Evolutionary conservation across 495 filamentous ascomycete genomes (phyloP), one percentile per base, ranked within the genome.

Genomic region (Penicillium maclennaniae): DNA sequence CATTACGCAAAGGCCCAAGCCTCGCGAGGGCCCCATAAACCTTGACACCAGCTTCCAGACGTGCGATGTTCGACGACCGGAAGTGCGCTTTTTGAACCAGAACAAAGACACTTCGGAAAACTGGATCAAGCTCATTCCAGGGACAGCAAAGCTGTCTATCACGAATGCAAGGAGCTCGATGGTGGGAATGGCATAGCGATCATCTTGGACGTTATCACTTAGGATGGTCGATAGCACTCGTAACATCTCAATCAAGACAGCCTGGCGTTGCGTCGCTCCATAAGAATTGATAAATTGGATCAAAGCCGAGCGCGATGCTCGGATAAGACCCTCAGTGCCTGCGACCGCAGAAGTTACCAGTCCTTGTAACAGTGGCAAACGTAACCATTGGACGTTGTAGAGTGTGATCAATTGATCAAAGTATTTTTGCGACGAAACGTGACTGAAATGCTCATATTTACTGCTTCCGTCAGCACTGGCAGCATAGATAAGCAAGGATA

Each of bases 271-370:
- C 6, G 47, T 47, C 12, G 70, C 64, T 51, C 74, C 74, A 43
- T 77, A 72, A 3, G 39, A 23, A 19, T 69, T 66, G 44, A 78
- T 56, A 43, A 60, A 68, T 7, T 77, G 64, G 25, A 80, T 75
- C 17, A 98, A 70, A 3, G 90, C 91, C 1, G 79, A 77, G 25
- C 92, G 80, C 9, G 87, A 84, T 7, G 83, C 81, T 40, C 86
- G 83, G 15, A 97, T 77, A 6, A 97, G 74, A 7, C 87, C 83
- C 60, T 97, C 90, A 20, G 91, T 85, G 14, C 90, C 91, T 12
- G 86, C 85, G 58, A 89, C 89, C 25, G 91, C 88, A 17, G 91
- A 92, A 2, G 84, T 91, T 6, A 91, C 81, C 42, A 83, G 75
- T n/a, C 92, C 93, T 47, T 87, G 80, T 14, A 95, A 63, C 2